A percentile compares a stretch with the other conserved stretches of the same genome.
Evolutionary conservation across 2,329 filamentous ascomycete species (phyloP).

Genomic region (Fusarium sp.): DNA sequence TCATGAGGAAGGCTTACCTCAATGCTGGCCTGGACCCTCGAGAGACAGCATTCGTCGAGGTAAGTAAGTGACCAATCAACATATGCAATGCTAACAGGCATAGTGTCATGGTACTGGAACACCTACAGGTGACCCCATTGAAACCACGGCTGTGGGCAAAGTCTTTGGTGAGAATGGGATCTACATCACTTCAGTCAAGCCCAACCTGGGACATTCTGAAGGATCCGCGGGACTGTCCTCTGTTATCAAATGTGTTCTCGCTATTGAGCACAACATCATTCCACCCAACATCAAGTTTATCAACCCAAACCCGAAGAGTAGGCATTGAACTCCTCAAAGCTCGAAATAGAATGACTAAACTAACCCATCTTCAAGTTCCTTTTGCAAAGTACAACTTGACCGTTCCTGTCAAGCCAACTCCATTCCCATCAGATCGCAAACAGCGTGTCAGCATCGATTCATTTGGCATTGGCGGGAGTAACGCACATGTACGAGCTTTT

Average conservation of each 20-base stretch:
- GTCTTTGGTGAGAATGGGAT: background rate
- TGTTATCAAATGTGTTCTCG: constrained; percentile 44
- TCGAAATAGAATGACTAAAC: background rate
- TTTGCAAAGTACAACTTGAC: background rate
- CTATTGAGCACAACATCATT: constrained; percentile 39
- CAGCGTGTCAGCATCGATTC: constrained; percentile 44
- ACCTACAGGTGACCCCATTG: constrained; percentile 32
- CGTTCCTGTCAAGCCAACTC: constrained; percentile 28
- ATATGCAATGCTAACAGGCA: background rate
- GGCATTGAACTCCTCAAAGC: background rate
- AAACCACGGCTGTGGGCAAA: constrained; percentile 8
- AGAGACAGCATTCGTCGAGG: constrained; percentile 21
- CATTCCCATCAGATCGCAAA: constrained; percentile 14
- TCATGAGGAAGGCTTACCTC: constrained; percentile 50
- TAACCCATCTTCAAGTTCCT: background rate
- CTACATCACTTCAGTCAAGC: constrained; percentile 50
- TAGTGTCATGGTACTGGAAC: constrained; percentile 43
- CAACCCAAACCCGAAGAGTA: constrained; percentile 41
- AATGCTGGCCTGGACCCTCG: constrained; percentile 32
- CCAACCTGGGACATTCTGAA: constrained; percentile 52
- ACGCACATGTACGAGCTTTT: constrained; percentile 33
- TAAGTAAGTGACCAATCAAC: background rate
- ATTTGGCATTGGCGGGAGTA: constrained; percentile 47
- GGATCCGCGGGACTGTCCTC: constrained; percentile 40
- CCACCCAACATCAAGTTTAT: constrained; percentile 42